Percentiles rank a stretch among this genome's conserved stretches.
phyloP scores from a whole-genome alignment of 192 early-diverging fungal genomes.

The Coemansia sp. region DNA sequence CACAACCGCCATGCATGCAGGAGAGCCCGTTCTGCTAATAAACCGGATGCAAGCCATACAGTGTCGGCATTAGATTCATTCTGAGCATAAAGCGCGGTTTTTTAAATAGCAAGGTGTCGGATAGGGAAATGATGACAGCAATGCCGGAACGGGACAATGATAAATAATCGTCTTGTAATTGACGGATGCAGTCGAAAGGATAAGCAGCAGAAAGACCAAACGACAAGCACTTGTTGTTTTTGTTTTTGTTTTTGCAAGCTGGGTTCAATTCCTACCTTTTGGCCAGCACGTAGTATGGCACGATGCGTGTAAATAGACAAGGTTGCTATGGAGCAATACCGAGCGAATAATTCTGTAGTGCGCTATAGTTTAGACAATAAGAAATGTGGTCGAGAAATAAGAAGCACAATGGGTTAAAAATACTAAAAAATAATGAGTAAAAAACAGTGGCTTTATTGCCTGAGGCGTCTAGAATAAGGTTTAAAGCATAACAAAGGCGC shows the following conservation, averaged over 20 bases:
- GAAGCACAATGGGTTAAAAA: neutral
- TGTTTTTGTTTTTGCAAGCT: neutral
- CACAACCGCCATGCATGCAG: neutral
- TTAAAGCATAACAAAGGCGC: neutral
- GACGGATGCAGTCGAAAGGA: neutral
- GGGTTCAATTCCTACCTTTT: neutral
- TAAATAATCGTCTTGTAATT: neutral
- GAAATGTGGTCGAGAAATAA: neutral
- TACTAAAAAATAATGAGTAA: neutral
- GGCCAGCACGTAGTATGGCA: neutral
- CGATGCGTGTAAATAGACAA: neutral
- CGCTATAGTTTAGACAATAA: neutral
- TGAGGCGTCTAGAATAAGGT: slow-evolving; percentile 4
- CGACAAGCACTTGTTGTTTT: no score
- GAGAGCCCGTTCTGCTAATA: neutral
- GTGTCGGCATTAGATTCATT: neutral
- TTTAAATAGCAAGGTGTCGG: neutral
- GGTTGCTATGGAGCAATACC: neutral
- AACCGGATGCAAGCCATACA: neutral
- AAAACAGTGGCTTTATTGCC: neutral
- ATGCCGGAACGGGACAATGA: neutral
- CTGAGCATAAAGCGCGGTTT: neutral
- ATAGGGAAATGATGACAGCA: neutral
- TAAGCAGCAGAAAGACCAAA: neutral
- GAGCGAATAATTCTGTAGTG: neutral